Percentiles rank a stretch among this genome's conserved stretches.
Evolutionary conservation across 2,329 filamentous ascomycete genomes (phyloP).

Genomic region (Camptophora hylomeconis): DNA sequence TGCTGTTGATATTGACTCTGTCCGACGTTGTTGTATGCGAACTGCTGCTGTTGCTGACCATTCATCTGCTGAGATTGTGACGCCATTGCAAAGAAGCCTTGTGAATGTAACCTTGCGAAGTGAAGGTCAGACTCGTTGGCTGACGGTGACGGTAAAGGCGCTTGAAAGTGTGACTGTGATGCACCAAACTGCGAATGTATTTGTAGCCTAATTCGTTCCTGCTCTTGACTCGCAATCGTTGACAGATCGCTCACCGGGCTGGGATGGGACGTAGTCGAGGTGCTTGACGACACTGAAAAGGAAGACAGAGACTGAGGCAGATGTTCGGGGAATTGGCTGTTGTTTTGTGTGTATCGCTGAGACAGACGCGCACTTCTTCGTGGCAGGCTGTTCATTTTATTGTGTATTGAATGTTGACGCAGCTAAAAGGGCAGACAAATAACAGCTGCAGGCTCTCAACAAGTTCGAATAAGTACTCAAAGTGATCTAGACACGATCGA

Average conservation of each 20-base stretch:
- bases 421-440: not conserved
- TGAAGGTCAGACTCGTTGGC: constrained; percentile 14
- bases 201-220: constrained; percentile 10
- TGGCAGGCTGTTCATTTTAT: constrained; percentile 6
- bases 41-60: constrained; percentile 1
- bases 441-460: too few relatives aligned
- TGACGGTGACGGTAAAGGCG: constrained; percentile 17
- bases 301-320: constrained; percentile 7
- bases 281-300: constrained; percentile 15
- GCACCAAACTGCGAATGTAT: constrained; percentile 12
- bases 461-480: too few relatives aligned
- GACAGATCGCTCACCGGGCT: constrained; percentile 15
- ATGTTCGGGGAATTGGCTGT: too few relatives aligned
- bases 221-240: constrained; percentile 10
- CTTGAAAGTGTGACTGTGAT: constrained; percentile 11
- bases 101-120: constrained; percentile 10
- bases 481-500: too few relatives aligned
- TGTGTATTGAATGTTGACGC: not conserved
- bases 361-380: constrained; percentile 6
- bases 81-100: constrained; percentile 6
- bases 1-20: constrained; percentile 4
- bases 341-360: too few relatives aligned
- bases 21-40: not conserved
- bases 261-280: constrained; percentile 16
- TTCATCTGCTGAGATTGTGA: constrained; percentile 8